Evolutionary conservation across 768 basidiomycete species (phyloP), one percentile per base, ranked within the genome.

Genomic region (Cystobasidium ongulense): DNA sequence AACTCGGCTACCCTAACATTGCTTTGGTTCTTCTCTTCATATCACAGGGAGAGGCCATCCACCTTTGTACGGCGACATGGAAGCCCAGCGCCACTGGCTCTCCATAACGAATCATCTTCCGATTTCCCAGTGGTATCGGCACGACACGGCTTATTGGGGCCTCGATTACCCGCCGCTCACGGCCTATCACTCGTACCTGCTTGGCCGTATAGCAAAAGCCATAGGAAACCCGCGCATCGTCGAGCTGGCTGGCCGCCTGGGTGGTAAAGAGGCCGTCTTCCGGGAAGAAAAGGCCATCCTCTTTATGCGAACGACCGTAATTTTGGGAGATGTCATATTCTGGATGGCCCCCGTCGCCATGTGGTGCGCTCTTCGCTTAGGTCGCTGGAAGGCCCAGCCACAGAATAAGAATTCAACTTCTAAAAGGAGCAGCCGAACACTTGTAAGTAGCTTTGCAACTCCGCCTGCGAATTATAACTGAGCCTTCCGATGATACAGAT

Each of bases 131-230:
- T 97, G 94, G 94, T 97, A 97, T 81, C 87, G 82, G 0, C 90
- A 92, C 80, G 90, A 95, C 78, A 84, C 90, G 35, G 86, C 86
- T 39, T 95, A 95, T 78, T 97, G 94, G 94, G 91, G 91, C 0
- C 84, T 97, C 63, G 94, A 97, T 81, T 97, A 97, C 82, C 93
- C 93, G 1, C 93, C 93, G 1, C 78, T 96, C 75, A 96, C 93
- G 1, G 94, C 91, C 1, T 95, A 94, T 53, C 77, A 80, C 64
- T 80, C 80, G 1, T 62, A 74, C 54, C 23, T 78, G 65, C 65
- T 78, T 66, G 78, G 77, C 29, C 7, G 39, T 11, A 13, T 76
- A 46, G 73, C 76, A 15, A 68, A 66, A 18, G 61, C 66, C 0
- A 18, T 35, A 10, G 50, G 72, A 21, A 1, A 39, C 2, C 63